Evolutionary conservation across 768 basidiomycete species (phyloP).

Genomic region (Kwoniella sp.): DNA sequence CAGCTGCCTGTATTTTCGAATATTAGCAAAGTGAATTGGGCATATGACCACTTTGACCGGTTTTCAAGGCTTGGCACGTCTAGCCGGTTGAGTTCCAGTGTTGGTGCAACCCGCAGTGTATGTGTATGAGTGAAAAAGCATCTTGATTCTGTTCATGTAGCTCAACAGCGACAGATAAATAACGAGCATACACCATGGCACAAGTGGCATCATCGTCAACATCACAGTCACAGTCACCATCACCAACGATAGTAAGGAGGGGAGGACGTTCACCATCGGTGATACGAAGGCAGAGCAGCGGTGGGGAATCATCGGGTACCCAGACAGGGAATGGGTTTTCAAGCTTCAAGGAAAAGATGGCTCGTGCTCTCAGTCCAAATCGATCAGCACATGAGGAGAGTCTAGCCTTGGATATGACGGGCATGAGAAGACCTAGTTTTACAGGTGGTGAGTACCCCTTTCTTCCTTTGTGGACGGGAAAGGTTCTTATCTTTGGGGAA

Average conservation of each 20-base stretch:
- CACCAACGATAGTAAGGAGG: not conserved
- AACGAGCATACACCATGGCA: not conserved
- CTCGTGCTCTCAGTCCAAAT: constrained; percentile 25
- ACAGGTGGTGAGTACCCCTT: constrained; percentile 6
- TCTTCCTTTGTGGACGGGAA: not conserved
- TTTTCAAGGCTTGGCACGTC: not conserved
- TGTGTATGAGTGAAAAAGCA: too few relatives aligned
- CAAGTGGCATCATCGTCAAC: not conserved
- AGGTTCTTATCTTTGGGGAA: not conserved
- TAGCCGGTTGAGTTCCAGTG: too few relatives aligned
- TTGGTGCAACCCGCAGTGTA: too few relatives aligned
- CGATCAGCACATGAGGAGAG: constrained; percentile 15
- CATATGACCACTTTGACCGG: too few relatives aligned
- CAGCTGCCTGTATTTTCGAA: not conserved
- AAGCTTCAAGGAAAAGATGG: constrained; percentile 24
- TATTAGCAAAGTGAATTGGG: not conserved
- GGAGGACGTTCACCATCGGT: not conserved
- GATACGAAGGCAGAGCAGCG: constrained; percentile 3
- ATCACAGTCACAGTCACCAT: not conserved
- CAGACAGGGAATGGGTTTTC: not conserved
- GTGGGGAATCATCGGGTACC: not conserved
- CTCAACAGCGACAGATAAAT: not conserved
- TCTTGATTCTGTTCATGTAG: too few relatives aligned
- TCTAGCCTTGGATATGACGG: not conserved
- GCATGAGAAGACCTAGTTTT: constrained; percentile 13